phyloP scores from a whole-genome alignment of 495 filamentous ascomycete genomes.

The Choiromyces venosus region DNA sequence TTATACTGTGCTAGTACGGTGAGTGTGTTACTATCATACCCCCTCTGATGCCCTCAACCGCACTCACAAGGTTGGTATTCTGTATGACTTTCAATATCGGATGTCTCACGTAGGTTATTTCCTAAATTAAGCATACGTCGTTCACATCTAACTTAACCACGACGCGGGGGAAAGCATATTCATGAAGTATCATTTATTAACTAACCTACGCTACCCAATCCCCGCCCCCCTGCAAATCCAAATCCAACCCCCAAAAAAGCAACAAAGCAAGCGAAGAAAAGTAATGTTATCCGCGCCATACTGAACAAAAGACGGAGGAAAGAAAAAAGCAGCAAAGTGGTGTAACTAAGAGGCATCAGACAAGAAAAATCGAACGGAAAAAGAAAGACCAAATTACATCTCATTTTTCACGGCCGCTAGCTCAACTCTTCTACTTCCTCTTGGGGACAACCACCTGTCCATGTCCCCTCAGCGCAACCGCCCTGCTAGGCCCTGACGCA shows the following conservation, averaged over 20 bases:
- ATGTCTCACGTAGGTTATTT: no score
- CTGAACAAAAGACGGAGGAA: no score
- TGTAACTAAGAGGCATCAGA: no score
- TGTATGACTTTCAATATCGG: no score
- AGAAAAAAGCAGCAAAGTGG: not conserved
- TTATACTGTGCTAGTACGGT: no score
- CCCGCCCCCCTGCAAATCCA: not conserved
- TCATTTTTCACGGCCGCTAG: no score
- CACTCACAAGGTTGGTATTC: no score
- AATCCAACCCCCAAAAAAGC: not conserved
- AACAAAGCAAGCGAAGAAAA: no score
- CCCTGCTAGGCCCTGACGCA: not conserved
- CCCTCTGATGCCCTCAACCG: no score
- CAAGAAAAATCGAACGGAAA: not conserved
- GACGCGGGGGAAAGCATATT: not conserved
- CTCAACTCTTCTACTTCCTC: not conserved
- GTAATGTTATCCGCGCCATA: not conserved
- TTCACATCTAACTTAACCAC: no score
- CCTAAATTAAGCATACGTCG: no score
- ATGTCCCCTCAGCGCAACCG: not conserved
- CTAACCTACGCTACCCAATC: not conserved
- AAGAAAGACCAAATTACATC: not conserved
- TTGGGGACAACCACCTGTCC: not conserved
- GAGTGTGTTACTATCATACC: no score
- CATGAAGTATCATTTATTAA: not conserved